phyloP scores from a whole-genome alignment of 116 monocot genomes.

The Papilionanthe hybrid region DNA sequence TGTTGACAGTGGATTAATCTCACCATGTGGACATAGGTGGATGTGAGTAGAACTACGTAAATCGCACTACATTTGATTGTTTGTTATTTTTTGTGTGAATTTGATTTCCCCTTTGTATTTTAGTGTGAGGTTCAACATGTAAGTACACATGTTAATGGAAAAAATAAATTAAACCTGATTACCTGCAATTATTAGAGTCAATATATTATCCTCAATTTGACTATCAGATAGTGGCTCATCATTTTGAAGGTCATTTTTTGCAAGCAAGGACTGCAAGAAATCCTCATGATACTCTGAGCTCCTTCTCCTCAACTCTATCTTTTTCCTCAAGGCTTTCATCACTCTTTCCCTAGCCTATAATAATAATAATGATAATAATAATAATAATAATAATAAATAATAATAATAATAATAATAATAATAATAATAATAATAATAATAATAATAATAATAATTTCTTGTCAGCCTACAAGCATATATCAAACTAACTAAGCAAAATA shows the following conservation, averaged over 20 bases:
- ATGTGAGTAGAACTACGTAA: too few species aligned
- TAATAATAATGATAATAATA: not conserved
- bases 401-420: conserved; percentile 3
- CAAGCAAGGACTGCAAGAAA: conserved; percentile 40
- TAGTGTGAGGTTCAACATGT: too few species aligned
- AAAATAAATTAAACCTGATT: not conserved
- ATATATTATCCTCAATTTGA: conserved; percentile 68
- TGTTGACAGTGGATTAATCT: too few species aligned
- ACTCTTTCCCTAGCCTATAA: conserved; percentile 62
- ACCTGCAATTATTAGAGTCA: conserved; percentile 88
- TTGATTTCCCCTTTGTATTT: too few species aligned
- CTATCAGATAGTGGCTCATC: conserved; percentile 29
- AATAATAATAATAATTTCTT: not conserved
- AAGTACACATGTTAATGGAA: too few species aligned
- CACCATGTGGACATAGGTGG: too few species aligned
- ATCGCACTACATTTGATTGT: too few species aligned
- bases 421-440: not conserved
- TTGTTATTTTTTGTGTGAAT: too few species aligned
- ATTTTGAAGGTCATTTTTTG: conserved; percentile 15
- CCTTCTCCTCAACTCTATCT: conserved; percentile 33
- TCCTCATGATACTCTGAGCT: conserved; percentile 31
- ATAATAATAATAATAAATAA: conserved; percentile 1
- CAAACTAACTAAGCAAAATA: too few species aligned
- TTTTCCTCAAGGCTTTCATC: conserved; percentile 32
- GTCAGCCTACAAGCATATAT: too few species aligned